Conservation (phyloP, 106 monocot species). For the Phalaenopsis aphrodite region DNA sequence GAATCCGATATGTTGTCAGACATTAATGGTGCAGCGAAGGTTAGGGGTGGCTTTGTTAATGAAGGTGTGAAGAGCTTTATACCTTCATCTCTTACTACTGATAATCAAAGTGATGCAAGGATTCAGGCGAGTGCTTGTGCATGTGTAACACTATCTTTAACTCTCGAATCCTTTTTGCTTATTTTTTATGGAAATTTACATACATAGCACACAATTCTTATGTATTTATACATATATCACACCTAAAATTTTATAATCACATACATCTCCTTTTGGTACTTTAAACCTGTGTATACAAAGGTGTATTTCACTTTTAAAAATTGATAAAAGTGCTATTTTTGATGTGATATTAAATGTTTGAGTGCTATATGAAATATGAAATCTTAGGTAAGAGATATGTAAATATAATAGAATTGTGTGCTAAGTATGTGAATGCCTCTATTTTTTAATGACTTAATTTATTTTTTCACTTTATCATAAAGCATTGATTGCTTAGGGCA, state of each 20-base stretch:
- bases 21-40: neutral
- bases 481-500: neutral
- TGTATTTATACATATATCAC: too few relatives aligned
- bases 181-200: neutral
- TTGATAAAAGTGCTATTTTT: too few relatives aligned
- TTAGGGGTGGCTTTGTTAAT: neutral
- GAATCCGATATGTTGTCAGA: neutral
- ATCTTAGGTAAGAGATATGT: too few relatives aligned
- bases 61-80: slow-evolving; percentile 8
- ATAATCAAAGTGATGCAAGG: slow-evolving; percentile 2
- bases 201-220: too few relatives aligned
- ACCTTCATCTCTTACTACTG: neutral
- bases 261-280: too few relatives aligned
- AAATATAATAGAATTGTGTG: too few relatives aligned
- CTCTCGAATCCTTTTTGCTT: neutral
- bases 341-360: too few relatives aligned
- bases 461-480: neutral
- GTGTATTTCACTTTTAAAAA: too few relatives aligned
- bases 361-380: too few relatives aligned
- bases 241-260: too few relatives aligned
- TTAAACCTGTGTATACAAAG: too few relatives aligned
- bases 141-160: neutral
- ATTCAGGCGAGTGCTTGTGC: slow-evolving; percentile 8
- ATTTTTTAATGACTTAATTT: neutral
- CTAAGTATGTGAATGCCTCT: too few relatives aligned